Evolutionary conservation across 73 alveolate species (phyloP).

Genomic region (Paramecium pentaurelia): DNA sequence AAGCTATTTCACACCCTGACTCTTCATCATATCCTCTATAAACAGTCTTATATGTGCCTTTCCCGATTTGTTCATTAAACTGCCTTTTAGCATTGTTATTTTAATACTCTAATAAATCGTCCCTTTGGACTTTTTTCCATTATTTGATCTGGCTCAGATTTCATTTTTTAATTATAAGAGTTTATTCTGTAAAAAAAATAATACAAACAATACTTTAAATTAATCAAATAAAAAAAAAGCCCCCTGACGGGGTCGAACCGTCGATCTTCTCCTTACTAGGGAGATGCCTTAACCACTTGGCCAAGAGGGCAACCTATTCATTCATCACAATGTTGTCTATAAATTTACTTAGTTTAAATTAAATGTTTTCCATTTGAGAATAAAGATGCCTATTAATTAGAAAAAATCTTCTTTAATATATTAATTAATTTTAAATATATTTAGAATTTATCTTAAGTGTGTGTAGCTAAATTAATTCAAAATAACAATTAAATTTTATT

Average conservation of each 20-base stretch:
- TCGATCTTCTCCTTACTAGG: slow-evolving; percentile 98
- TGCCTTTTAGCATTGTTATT: background rate
- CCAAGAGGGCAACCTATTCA: slow-evolving; percentile 86
- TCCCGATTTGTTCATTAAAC: slow-evolving; percentile 90
- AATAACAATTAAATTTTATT: too few relatives aligned
- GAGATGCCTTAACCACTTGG: slow-evolving; percentile 98
- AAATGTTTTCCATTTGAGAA: too few relatives aligned
- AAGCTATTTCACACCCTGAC: slow-evolving; percentile 96
- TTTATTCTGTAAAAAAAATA: background rate
- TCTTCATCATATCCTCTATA: slow-evolving; percentile 94
- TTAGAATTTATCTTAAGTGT: background rate
- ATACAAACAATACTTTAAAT: background rate
- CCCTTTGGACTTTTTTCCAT: slow-evolving; percentile 95
- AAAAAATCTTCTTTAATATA: background rate
- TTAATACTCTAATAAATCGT: slow-evolving; percentile 78
- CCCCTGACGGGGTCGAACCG: slow-evolving; percentile 98
- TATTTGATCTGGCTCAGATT: slow-evolving; percentile 63
- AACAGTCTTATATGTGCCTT: slow-evolving; percentile 95
- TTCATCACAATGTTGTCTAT: background rate
- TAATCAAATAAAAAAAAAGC: slow-evolving; percentile 66
- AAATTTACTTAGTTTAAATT: background rate
- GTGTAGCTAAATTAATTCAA: background rate
- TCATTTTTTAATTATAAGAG: background rate
- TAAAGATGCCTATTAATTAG: background rate
- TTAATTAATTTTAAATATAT: too few relatives aligned